These are phyloP conservation scores for Monosporascus ibericus DNA, from an alignment of 2,329 filamentous ascomycete species.

Conservation along the genomic window DNA sequence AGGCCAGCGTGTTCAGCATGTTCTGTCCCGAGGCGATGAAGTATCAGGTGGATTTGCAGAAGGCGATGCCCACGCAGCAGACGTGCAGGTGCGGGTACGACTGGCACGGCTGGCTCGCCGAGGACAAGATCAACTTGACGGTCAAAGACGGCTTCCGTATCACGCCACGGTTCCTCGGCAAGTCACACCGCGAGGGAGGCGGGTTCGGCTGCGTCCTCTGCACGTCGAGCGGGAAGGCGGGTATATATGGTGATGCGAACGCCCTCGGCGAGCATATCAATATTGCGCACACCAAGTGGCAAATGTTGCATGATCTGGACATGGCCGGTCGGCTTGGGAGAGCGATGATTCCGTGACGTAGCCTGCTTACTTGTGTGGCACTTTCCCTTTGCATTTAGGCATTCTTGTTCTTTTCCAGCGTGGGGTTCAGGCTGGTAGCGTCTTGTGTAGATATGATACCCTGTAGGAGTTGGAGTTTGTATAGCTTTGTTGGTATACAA, in stretches of 20 bases:
- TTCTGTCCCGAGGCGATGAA: conserved; percentile 35
- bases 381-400: too few species aligned
- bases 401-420: too few species aligned
- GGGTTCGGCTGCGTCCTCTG: conserved; percentile 35
- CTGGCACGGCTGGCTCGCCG: conserved; percentile 17
- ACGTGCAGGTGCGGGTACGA: conserved; percentile 31
- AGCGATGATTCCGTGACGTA: neutral
- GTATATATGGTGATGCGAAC: conserved; percentile 26
- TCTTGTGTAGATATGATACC: neutral
- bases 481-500: too few species aligned
- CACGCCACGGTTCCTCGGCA: conserved; percentile 32
- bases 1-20: conserved; percentile 33
- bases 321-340: conserved; percentile 13
- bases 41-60: conserved; percentile 30
- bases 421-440: neutral
- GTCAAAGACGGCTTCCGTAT: conserved; percentile 34
- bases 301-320: conserved; percentile 34
- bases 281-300: conserved; percentile 33
- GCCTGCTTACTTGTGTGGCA: neutral
- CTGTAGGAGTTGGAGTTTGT: neutral
- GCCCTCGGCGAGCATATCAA: conserved; percentile 31
- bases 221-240: conserved; percentile 29
- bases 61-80: conserved; percentile 17
- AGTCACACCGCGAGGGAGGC: conserved; percentile 30
- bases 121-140: conserved; percentile 12